Percentiles rank a stretch among this genome's conserved stretches.
These are phyloP conservation scores for Thyridium curvatum DNA, from an alignment of 2,329 filamentous ascomycete species.

Conservation along the genomic window DNA sequence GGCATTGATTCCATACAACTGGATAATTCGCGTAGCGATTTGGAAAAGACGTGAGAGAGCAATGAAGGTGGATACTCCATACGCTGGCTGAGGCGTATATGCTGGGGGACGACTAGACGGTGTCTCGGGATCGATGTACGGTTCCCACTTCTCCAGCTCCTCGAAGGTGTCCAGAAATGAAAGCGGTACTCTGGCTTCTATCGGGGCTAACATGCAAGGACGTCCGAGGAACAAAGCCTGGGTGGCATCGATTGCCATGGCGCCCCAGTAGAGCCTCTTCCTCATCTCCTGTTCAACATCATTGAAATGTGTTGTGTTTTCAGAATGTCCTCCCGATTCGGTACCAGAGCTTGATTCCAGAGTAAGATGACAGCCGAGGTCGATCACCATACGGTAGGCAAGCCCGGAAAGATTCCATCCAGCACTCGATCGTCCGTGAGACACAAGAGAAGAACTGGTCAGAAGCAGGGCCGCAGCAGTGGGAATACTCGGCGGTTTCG, in stretches of 20 bases:
- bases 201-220: conserved; percentile 23
- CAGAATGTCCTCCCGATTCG: too few species aligned
- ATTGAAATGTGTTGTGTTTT: conserved; percentile 5
- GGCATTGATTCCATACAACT: not conserved
- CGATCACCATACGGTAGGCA: conserved; percentile 31
- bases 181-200: conserved; percentile 22
- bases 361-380: conserved; percentile 27
- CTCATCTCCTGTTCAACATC: conserved; percentile 17
- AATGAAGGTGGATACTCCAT: not conserved
- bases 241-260: conserved; percentile 24
- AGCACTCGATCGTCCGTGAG: conserved; percentile 24
- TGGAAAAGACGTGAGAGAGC: not conserved
- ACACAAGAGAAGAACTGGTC: conserved; percentile 22
- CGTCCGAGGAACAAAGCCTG: conserved; percentile 25
- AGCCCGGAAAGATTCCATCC: conserved; percentile 27
- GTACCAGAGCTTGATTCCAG: conserved; percentile 6
- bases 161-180: conserved; percentile 24
- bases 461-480: conserved; percentile 26
- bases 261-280: conserved; percentile 25
- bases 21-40: not conserved
- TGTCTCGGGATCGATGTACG: conserved; percentile 17
- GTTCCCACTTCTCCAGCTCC: conserved; percentile 25
- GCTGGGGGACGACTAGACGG: too few species aligned
- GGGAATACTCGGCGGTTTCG: conserved; percentile 27
- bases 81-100: not conserved